Evolutionary conservation across 2,329 filamentous ascomycete species (phyloP).

Genomic region (Talaromyces rugulosus): DNA sequence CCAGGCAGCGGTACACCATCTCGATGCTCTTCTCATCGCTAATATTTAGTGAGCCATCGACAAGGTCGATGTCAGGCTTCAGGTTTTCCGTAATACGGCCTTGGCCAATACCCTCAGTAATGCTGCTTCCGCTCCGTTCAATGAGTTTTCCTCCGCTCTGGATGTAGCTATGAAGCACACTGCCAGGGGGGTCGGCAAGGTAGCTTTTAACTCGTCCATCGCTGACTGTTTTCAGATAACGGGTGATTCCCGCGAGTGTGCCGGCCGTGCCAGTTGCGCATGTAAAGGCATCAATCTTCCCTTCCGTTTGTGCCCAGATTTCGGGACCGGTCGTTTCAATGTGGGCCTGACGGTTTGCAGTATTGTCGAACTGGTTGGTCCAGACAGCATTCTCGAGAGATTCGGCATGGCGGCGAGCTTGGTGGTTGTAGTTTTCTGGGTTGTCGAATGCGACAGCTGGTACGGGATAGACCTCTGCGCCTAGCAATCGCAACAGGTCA

Average conservation of each 20-base stretch:
- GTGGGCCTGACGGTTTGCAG: slow-evolving; percentile 86
- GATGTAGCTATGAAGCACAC: slow-evolving; percentile 89
- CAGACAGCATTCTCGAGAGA: slow-evolving; percentile 82
- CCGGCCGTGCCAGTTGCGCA: slow-evolving; percentile 92
- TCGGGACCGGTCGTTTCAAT: slow-evolving; percentile 96
- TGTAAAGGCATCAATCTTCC: slow-evolving; percentile 87
- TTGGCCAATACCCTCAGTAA: slow-evolving; percentile 97
- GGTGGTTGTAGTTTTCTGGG: slow-evolving; percentile 96
- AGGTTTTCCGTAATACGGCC: slow-evolving; percentile 96
- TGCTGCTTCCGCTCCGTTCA: slow-evolving; percentile 80
- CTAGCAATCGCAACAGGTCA: slow-evolving; percentile 82
- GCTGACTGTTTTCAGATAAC: slow-evolving; percentile 81
- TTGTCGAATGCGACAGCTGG: slow-evolving; percentile 95
- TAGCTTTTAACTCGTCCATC: slow-evolving; percentile 77
- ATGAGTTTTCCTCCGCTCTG: slow-evolving; percentile 74
- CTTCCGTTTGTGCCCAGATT: slow-evolving; percentile 88
- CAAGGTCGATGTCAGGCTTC: slow-evolving; percentile 71
- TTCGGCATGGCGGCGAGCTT: slow-evolving; percentile 87
- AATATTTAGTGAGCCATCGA: slow-evolving; percentile 82
- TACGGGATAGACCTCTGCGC: slow-evolving; percentile 92
- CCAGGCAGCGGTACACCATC: slow-evolving; percentile 95
- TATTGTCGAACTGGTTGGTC: slow-evolving; percentile 99
- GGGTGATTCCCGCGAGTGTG: slow-evolving; percentile 81
- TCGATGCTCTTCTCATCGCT: slow-evolving; percentile 91
- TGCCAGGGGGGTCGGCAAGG: slow-evolving; percentile 90